phyloP scores from a whole-genome alignment of 2,329 filamentous ascomycete species.

The Xylariaceae sp. region DNA sequence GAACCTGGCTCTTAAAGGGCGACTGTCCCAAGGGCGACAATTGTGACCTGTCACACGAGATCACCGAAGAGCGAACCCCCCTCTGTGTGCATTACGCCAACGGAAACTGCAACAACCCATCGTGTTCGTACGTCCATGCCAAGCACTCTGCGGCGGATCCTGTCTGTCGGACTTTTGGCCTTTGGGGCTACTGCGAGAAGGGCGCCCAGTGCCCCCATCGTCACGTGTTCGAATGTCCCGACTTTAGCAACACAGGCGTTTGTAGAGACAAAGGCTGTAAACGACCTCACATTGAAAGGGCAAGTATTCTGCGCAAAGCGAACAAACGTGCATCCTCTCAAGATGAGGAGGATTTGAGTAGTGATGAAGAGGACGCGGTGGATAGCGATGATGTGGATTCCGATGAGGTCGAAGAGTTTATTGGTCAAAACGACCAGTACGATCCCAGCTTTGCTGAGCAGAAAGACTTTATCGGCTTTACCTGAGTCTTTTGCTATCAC shows the following conservation, averaged over 20 bases:
- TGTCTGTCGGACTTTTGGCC: conserved; percentile 80
- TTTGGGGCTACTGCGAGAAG: conserved; percentile 82
- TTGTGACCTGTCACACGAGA: conserved; percentile 88
- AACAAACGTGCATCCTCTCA: conserved; percentile 44
- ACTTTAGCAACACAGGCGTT: conserved; percentile 84
- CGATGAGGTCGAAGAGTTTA: conserved; percentile 64
- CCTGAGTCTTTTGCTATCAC: conserved; percentile 27
- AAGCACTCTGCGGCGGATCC: conserved; percentile 68
- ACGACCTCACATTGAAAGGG: conserved; percentile 81
- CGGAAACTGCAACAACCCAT: conserved; percentile 80
- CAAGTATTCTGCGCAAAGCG: conserved; percentile 69
- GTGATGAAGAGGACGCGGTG: conserved; percentile 66
- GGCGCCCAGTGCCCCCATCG: conserved; percentile 72
- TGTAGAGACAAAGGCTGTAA: conserved; percentile 80
- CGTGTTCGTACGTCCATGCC: conserved; percentile 84
- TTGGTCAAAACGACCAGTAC: conserved; percentile 50
- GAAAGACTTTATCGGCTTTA: conserved; percentile 54
- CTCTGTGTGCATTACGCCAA: conserved; percentile 85
- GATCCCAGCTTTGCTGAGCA: conserved; percentile 53
- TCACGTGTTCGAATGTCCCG: conserved; percentile 89
- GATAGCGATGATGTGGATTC: conserved; percentile 77
- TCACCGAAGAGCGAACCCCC: conserved; percentile 76
- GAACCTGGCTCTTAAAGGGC: conserved; percentile 74
- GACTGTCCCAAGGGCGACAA: conserved; percentile 68
- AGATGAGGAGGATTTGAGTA: conserved; percentile 65